Percentiles rank a stretch among this genome's conserved stretches.
phyloP scores from a whole-genome alignment of 2,329 filamentous ascomycete genomes.

The Fusarium nematophilum region DNA sequence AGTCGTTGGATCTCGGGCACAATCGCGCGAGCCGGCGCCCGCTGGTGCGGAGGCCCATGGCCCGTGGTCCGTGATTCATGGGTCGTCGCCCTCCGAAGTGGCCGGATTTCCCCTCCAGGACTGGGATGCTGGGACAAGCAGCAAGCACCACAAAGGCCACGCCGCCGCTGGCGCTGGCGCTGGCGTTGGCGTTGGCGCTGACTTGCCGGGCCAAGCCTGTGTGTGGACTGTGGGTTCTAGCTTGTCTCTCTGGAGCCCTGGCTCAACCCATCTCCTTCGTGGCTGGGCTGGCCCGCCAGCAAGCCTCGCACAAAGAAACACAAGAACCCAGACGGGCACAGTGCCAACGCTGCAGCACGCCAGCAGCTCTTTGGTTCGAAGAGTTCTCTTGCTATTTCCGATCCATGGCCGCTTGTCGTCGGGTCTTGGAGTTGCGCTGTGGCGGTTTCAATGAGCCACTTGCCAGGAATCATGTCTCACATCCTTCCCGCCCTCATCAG shows the following conservation, averaged over 20 bases:
- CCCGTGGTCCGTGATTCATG: slow-evolving; percentile 33
- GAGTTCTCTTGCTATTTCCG: slow-evolving; percentile 31
- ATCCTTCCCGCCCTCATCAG: slow-evolving; percentile 27
- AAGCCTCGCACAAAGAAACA: slow-evolving; percentile 38
- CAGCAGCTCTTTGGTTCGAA: slow-evolving; percentile 22
- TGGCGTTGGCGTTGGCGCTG: slow-evolving; percentile 21
- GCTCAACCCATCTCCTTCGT: slow-evolving; percentile 25
- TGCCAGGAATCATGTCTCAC: slow-evolving; percentile 43
- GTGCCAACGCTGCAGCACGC: slow-evolving; percentile 33
- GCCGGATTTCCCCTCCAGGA: slow-evolving; percentile 34
- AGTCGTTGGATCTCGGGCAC: slow-evolving; percentile 37
- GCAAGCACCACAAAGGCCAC: slow-evolving; percentile 23
- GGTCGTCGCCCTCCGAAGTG: slow-evolving; percentile 35
- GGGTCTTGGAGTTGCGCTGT: slow-evolving; percentile 39
- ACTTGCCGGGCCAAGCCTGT: slow-evolving; percentile 1
- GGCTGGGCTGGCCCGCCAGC: slow-evolving; percentile 36
- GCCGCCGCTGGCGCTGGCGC: slow-evolving; percentile 24
- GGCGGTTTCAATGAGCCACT: slow-evolving; percentile 43
- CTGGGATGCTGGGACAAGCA: slow-evolving; percentile 34
- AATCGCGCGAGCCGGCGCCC: slow-evolving; percentile 40
- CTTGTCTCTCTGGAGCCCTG: slow-evolving; percentile 10
- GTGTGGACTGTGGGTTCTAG: slow-evolving; percentile 9
- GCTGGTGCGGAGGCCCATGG: slow-evolving; percentile 40
- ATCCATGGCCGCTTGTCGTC: slow-evolving; percentile 33
- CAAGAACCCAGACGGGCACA: slow-evolving; percentile 31